phyloP scores from a whole-genome alignment of 164 flowering plant genomes.

The Umbilicus rupestris region DNA sequence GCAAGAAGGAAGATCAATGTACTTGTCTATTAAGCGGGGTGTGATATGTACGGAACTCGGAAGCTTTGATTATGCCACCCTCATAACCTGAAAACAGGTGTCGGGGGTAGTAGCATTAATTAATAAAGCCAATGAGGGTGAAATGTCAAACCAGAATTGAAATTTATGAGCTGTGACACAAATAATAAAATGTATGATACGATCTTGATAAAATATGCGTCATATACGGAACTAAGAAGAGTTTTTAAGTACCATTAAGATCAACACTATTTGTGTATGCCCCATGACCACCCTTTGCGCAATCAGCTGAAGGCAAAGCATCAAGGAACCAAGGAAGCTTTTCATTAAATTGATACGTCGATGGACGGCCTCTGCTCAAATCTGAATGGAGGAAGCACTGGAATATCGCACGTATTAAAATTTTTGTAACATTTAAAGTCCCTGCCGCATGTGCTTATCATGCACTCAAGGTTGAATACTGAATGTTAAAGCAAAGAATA shows the following conservation, averaged over 20 bases:
- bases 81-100: constrained; percentile 50
- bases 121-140: not conserved
- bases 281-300: constrained; percentile 99
- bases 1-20: constrained; percentile 10
- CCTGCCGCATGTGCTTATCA: not conserved
- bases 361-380: constrained; percentile 68
- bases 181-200: not conserved
- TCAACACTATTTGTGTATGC: constrained; percentile 86
- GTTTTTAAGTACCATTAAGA: constrained; percentile 63
- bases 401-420: constrained; percentile 3
- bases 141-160: not conserved
- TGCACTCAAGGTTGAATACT: not conserved
- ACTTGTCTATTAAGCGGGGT: constrained; percentile 97
- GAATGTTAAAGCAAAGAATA: constrained; percentile 17
- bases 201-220: not conserved
- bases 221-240: not conserved
- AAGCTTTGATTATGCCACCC: constrained; percentile 57
- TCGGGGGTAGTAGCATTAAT: not conserved
- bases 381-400: constrained; percentile 95
- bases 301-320: constrained; percentile 93
- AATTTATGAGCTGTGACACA: not conserved
- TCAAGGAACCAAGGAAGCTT: constrained; percentile 96
- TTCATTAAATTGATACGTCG: constrained; percentile 72
- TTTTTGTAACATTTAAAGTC: not conserved
- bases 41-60: constrained; percentile 94